Base-by-base conservation (phyloP, 805 yeast genomes). In the Wickerhamiella cacticola region DNA sequence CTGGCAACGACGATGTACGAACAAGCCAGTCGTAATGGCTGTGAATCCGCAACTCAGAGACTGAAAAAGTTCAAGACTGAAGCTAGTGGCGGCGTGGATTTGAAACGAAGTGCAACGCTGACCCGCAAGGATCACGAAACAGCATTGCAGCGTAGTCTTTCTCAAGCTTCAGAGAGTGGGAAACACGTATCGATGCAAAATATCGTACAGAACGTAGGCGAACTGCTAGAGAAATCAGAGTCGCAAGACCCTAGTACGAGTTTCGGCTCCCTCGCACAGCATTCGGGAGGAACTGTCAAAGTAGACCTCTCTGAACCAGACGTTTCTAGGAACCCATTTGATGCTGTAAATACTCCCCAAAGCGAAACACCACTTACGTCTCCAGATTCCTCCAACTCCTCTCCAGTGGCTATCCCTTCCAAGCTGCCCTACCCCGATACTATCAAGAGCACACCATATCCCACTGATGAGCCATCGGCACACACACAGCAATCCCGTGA, bases 1-100 rank as follows among this genome's bases (percentile, higher is more conserved):
- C 58, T 64, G 56, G 80, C 85, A 0, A 56, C 57, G 35, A 63
- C 64, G 45, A 77, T 74, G 65, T 80, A 76, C 59, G 62, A 63
- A 31, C 63, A 67, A 41, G 78, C 84, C 29, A 75, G 80, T 0
- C 62, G 68, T 0, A 68, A 73, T 50, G 82, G 82, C 7, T 62
- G 63, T 39, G 53, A 41, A 1, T 68, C 65, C 4, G 68, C 68
- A 1, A 15, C 23, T 2, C 58, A 55, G 9, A 56, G 68, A 2
- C 52, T 65, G 23, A 50, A 50, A 21, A 54, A 51, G 38, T 43
- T 51, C 28, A 28, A 19, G 36, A 15, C 12, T 10, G 19, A n/a
- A 22, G 34, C 22, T 10, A 19, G 15, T 10, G 36, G 45, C 18
- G 19, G 18, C 5, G 21, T 10, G 21, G 39, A 24, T 15, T 33